Conservation (phyloP, 441 rosid genomes). For the Corymbia citriodora region DNA sequence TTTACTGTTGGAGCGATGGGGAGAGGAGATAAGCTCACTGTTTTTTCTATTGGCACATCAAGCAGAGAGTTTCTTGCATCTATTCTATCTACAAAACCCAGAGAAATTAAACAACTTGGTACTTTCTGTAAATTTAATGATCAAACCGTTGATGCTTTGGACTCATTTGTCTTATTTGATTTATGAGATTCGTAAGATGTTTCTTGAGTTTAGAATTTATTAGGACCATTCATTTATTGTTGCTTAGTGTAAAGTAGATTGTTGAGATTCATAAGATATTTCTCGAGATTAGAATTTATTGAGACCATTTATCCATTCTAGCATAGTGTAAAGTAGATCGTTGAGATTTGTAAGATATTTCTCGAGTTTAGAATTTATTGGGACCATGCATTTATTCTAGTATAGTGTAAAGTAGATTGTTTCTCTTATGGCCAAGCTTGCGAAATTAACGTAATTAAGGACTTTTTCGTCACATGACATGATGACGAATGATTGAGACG, state of each 20-base stretch:
- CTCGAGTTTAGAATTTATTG: rapidly evolving
- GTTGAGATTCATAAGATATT: background rate
- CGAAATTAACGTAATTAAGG: background rate
- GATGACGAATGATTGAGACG: no score
- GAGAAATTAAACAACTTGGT: background rate
- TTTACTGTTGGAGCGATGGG: background rate
- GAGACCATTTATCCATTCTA: background rate
- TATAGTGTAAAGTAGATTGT: background rate
- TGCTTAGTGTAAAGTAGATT: background rate
- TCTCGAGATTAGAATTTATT: rapidly evolving
- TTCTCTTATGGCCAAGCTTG: background rate
- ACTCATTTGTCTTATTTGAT: rapidly evolving
- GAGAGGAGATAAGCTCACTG: background rate
- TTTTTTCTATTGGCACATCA: no score
- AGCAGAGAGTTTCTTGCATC: background rate
- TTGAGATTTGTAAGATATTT: background rate
- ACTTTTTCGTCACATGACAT: background rate
- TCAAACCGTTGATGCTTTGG: background rate
- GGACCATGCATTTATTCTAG: background rate
- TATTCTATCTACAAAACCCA: background rate
- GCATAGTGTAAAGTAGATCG: background rate
- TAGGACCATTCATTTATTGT: rapidly evolving
- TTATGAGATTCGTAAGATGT: background rate
- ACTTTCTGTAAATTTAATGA: background rate
- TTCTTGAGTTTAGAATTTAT: background rate